Evolutionary conservation across 2,329 filamentous ascomycete species (phyloP).

Genomic region (Rhytidhysteron rufulum): DNA sequence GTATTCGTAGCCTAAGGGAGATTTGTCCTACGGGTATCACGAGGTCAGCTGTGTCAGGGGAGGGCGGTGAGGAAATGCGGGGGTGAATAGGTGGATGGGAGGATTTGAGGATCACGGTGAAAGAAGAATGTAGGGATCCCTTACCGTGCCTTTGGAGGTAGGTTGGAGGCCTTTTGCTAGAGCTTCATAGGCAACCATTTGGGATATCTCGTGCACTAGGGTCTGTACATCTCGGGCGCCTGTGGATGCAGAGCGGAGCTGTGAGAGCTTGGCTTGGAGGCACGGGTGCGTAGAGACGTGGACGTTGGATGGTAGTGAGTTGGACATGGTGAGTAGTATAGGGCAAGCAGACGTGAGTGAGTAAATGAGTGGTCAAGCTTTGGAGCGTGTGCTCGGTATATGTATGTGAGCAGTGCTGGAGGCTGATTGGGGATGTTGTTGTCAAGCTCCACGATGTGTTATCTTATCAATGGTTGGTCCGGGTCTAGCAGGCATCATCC

Average conservation of each 20-base stretch:
- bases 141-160: conserved; percentile 61
- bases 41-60: no score
- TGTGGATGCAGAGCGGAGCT: conserved; percentile 72
- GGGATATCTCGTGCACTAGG: conserved; percentile 80
- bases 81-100: conserved; percentile 2
- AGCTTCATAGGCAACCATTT: conserved; percentile 80
- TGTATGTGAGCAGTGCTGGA: no score
- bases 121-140: no score
- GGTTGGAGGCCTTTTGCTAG: conserved; percentile 61
- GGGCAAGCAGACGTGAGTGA: no score
- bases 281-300: conserved; percentile 85
- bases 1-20: conserved; percentile 75
- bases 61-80: conserved; percentile 1
- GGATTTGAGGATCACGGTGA: background rate
- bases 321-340: conserved; percentile 25
- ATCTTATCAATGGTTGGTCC: background rate
- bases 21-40: conserved; percentile 63
- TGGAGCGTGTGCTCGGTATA: no score
- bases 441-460: no score
- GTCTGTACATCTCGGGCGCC: conserved; percentile 72
- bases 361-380: no score
- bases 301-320: conserved; percentile 50
- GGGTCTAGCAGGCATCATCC: background rate
- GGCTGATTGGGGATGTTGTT: no score
- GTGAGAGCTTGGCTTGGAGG: conserved; percentile 81